Percentiles rank a stretch among this genome's conserved stretches.
Conservation (phyloP, 2,329 filamentous ascomycete genomes). For the Aspergillus fijiensis region DNA sequence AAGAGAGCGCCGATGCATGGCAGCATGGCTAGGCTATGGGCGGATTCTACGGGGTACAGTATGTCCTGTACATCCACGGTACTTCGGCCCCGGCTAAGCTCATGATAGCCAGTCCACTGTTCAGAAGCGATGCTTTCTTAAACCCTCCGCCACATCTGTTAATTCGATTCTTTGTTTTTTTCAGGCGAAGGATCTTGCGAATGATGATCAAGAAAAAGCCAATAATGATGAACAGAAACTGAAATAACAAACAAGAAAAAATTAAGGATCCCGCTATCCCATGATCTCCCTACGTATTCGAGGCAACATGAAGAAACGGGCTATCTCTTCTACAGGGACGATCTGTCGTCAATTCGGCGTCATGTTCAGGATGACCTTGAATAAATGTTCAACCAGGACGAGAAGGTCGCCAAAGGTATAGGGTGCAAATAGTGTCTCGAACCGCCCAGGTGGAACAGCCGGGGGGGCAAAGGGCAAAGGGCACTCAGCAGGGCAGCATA, state of each 20-base stretch:
- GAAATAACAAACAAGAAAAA: too few species aligned
- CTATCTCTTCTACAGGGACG: neutral
- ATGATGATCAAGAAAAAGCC: neutral
- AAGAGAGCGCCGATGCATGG: too few species aligned
- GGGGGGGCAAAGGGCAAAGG: neutral
- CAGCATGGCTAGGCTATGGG: neutral
- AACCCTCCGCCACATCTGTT: neutral
- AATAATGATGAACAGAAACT: too few species aligned
- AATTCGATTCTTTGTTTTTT: neutral
- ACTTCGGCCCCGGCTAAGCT: constrained; percentile 6
- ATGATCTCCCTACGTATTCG: neutral
- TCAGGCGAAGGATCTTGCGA: neutral
- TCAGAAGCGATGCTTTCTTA: neutral
- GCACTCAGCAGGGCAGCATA: neutral
- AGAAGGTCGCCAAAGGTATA: neutral
- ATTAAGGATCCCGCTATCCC: neutral
- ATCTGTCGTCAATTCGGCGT: constrained; percentile 3
- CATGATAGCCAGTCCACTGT: constrained; percentile 1
- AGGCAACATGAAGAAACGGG: neutral
- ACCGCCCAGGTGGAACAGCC: neutral
- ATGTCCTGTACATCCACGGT: constrained; percentile 3
- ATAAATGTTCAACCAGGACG: neutral
- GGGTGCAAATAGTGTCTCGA: neutral
- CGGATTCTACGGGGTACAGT: constrained; percentile 3
- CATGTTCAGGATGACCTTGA: constrained; percentile 7